Evolutionary conservation across 2,329 filamentous ascomycete species (phyloP).

Genomic region (Phoma herbarum): DNA sequence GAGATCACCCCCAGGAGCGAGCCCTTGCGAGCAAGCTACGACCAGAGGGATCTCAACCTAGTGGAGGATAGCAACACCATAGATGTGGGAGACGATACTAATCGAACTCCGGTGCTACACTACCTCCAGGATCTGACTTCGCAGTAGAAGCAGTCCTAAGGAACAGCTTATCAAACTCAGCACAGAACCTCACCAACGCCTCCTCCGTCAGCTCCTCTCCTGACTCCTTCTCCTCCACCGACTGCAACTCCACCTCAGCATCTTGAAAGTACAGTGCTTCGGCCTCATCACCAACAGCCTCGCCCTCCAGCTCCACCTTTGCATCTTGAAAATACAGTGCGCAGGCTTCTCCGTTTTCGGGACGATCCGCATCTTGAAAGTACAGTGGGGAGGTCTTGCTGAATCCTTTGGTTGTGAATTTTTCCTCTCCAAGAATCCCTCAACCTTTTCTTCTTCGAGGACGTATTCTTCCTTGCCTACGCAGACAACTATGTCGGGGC

Average conservation of each 20-base stretch:
- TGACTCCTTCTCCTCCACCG: not conserved
- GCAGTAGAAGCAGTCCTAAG: not conserved
- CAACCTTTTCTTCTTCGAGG: not conserved
- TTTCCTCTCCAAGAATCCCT: not conserved
- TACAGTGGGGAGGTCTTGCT: not conserved
- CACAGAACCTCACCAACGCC: constrained; percentile 5
- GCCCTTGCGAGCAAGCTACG: not conserved
- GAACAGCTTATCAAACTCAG: not conserved
- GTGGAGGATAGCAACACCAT: not conserved
- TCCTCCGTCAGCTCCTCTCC: constrained; percentile 21
- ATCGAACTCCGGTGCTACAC: constrained; percentile 2
- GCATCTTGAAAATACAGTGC: not conserved
- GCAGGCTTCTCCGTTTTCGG: not conserved
- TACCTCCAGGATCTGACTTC: constrained; percentile 9
- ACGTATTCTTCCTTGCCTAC: constrained; percentile 8
- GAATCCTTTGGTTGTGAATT: not conserved
- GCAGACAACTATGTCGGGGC: constrained; percentile 11
- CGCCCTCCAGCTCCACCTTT: constrained; percentile 3
- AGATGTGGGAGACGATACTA: not conserved
- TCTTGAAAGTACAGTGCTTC: constrained; percentile 1
- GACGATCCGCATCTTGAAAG: not conserved
- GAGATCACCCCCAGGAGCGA: not conserved
- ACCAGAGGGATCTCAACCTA: not conserved
- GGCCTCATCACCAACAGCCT: not conserved
- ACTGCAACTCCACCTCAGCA: constrained; percentile 8